These are phyloP conservation scores for Candida mattraensis DNA, from an alignment of 805 yeast species.

Conservation along the genomic window DNA sequence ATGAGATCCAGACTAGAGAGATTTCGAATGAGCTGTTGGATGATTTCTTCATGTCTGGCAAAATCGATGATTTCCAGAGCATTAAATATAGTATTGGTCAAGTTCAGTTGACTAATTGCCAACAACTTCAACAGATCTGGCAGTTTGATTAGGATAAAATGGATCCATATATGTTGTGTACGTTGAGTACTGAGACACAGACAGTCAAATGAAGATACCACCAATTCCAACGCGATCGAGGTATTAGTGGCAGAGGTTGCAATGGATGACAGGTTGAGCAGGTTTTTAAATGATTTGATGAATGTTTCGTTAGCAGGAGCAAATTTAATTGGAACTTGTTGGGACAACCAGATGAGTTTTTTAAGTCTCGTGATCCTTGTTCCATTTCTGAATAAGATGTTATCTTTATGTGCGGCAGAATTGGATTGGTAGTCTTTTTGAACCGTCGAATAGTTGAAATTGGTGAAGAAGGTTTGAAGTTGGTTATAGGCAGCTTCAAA, in stretches of 20 bases:
- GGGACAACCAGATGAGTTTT: slow-evolving; percentile 34
- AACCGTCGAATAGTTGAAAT: slow-evolving; percentile 19
- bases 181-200: slow-evolving; percentile 20
- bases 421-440: slow-evolving; percentile 19
- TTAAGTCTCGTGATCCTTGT: slow-evolving; percentile 26
- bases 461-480: slow-evolving; percentile 16
- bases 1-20: slow-evolving; percentile 25
- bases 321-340: slow-evolving; percentile 28
- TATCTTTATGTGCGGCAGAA: slow-evolving; percentile 8
- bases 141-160: slow-evolving; percentile 28
- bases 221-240: slow-evolving; percentile 30
- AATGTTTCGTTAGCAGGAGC: slow-evolving; percentile 25
- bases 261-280: slow-evolving; percentile 30
- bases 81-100: slow-evolving; percentile 23
- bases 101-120: slow-evolving; percentile 32
- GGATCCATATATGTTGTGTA: slow-evolving; percentile 27
- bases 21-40: slow-evolving; percentile 19
- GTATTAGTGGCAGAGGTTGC: slow-evolving; percentile 32
- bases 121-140: slow-evolving; percentile 27
- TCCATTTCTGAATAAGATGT: slow-evolving; percentile 14
- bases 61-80: slow-evolving; percentile 21
- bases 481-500: slow-evolving; percentile 19
- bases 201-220: slow-evolving; percentile 30
- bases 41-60: slow-evolving; percentile 12
- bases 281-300: slow-evolving; percentile 27